Percentiles rank a stretch among this genome's conserved stretches.
phyloP scores from a whole-genome alignment of 352 stramenopile genomes.

The Blastocystis sp. region DNA sequence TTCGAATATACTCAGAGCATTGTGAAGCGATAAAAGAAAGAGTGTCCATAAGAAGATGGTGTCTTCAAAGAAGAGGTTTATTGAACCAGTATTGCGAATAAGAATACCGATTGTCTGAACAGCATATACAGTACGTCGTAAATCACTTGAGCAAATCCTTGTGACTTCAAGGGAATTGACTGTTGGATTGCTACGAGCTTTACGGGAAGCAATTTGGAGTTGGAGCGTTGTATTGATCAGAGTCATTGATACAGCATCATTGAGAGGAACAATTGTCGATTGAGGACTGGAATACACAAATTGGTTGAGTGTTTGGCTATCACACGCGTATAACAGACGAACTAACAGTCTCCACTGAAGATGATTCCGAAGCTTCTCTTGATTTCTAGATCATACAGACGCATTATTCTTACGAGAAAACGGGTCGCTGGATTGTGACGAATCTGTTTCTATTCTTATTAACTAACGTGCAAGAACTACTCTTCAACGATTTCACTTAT shows the following conservation, averaged over 20 bases:
- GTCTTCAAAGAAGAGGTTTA: slow-evolving; percentile 51
- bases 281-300: not conserved
- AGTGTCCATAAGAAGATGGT: slow-evolving; percentile 20
- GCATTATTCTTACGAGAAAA: not conserved
- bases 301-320: not conserved
- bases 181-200: not conserved
- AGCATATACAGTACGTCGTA: slow-evolving; percentile 4
- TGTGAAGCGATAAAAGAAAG: slow-evolving; percentile 17
- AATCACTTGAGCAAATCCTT: not conserved
- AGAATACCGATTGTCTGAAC: not conserved
- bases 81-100: not conserved
- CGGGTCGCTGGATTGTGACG: not conserved
- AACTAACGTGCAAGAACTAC: not conserved
- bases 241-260: not conserved
- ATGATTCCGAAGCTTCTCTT: not conserved
- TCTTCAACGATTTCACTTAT: not conserved
- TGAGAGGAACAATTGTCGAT: not conserved
- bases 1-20: not conserved
- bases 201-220: not conserved
- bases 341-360: slow-evolving; percentile 6
- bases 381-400: not conserved
- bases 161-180: not conserved
- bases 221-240: slow-evolving; percentile 42
- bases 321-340: not conserved
- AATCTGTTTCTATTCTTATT: not conserved